These are phyloP conservation scores for Cystobasidiaceae sp. DNA, from an alignment of 1,284 basidiomycete species.

Conservation along the genomic window DNA sequence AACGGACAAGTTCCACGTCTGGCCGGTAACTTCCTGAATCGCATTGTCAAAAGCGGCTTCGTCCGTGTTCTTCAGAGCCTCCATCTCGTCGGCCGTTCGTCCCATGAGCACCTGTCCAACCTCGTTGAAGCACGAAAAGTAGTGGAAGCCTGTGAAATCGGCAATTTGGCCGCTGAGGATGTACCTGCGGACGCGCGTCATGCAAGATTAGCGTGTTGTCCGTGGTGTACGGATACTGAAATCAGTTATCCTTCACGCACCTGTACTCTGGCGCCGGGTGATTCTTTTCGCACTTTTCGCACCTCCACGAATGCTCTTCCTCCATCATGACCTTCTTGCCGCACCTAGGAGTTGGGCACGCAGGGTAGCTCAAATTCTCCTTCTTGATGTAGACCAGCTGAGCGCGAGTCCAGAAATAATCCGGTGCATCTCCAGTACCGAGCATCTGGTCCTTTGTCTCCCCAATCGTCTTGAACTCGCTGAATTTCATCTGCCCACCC, in stretches of 20 bases:
- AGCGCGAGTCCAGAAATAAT: conserved; percentile 73
- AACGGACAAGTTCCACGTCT: conserved; percentile 76
- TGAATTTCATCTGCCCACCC: conserved; percentile 59
- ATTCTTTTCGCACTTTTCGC: conserved; percentile 84
- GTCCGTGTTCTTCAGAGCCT: conserved; percentile 64
- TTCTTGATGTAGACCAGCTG: conserved; percentile 84
- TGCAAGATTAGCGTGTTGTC: no score
- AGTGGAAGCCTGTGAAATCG: conserved; percentile 81
- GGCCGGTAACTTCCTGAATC: conserved; percentile 63
- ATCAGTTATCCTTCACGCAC: no score
- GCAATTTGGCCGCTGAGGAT: conserved; percentile 82
- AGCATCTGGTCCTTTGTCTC: conserved; percentile 75
- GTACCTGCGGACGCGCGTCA: conserved; percentile 57
- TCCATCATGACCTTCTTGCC: conserved; percentile 84
- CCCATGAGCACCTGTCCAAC: conserved; percentile 72
- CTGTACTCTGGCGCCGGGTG: conserved; percentile 73
- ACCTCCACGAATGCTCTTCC: conserved; percentile 66
- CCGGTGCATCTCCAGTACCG: conserved; percentile 64
- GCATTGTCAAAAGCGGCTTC: conserved; percentile 60
- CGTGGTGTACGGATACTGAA: no score
- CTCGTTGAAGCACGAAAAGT: conserved; percentile 96
- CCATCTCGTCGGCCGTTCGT: conserved; percentile 72
- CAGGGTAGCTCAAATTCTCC: conserved; percentile 84
- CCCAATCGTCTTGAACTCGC: conserved; percentile 66
- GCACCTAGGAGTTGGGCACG: conserved; percentile 74